These are phyloP conservation scores for Podospora pseudoanserina DNA, from an alignment of 495 filamentous ascomycete species.

Conservation along the genomic window DNA sequence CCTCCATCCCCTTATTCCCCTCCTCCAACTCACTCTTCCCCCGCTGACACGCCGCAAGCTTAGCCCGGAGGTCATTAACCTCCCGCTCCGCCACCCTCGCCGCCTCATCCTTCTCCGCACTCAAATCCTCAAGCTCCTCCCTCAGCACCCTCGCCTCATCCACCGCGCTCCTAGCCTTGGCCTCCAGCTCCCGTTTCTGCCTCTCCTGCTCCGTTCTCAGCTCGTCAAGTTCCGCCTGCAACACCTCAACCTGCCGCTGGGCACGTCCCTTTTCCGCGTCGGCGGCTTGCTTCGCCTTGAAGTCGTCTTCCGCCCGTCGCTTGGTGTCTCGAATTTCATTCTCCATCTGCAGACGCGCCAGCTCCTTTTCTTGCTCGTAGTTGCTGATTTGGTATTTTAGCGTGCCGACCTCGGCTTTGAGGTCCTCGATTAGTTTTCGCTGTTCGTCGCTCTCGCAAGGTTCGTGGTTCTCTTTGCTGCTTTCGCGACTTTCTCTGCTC, in stretches of 20 bases:
- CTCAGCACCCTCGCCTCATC: constrained; percentile 67
- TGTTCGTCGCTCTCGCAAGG: constrained; percentile 47
- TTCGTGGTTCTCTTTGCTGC: constrained; percentile 49
- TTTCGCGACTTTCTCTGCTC: constrained; percentile 33
- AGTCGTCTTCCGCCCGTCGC: constrained; percentile 75
- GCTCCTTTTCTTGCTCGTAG: constrained; percentile 82
- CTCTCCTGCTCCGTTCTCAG: constrained; percentile 49
- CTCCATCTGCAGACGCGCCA: constrained; percentile 69
- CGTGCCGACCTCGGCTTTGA: constrained; percentile 54
- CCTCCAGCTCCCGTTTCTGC: constrained; percentile 62
- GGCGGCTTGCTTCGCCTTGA: constrained; percentile 71
- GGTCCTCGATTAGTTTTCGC: constrained; percentile 47
- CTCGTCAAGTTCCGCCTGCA: constrained; percentile 69
- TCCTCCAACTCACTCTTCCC: constrained; percentile 67
- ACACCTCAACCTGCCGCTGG: constrained; percentile 64
- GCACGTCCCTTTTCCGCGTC: constrained; percentile 66
- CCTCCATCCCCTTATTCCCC: constrained; percentile 63
- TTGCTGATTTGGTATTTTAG: constrained; percentile 55
- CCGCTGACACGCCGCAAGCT: constrained; percentile 62
- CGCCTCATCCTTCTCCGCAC: constrained; percentile 64
- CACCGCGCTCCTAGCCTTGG: constrained; percentile 63
- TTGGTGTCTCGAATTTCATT: constrained; percentile 76
- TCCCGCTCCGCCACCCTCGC: constrained; percentile 68
- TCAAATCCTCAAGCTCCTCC: constrained; percentile 75
- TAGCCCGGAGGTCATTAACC: constrained; percentile 65